These are phyloP conservation scores for Neoscytalidium dimidiatum DNA, from an alignment of 2,329 filamentous ascomycete genomes.

Conservation along the genomic window DNA sequence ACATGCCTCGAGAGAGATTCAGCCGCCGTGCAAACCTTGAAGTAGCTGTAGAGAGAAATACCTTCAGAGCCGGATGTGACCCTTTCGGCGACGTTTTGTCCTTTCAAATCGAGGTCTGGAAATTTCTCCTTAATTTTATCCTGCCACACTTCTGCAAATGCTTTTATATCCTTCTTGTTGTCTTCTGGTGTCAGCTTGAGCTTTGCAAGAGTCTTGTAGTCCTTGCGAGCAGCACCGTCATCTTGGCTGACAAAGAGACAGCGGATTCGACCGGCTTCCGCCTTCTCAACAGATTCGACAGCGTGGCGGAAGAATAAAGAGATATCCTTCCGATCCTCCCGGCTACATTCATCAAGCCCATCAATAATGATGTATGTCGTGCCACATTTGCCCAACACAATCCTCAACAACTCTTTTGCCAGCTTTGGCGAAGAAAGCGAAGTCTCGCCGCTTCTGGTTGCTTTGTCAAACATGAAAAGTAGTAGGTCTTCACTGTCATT, in stretches of 20 bases:
- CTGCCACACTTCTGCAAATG: slow-evolving; percentile 28
- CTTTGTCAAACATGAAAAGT: slow-evolving; percentile 33
- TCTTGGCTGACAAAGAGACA: slow-evolving; percentile 39
- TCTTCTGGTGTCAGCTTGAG: slow-evolving; percentile 21
- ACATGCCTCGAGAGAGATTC: slow-evolving; percentile 25
- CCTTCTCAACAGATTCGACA: slow-evolving; percentile 22
- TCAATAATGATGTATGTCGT: slow-evolving; percentile 46
- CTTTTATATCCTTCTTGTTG: slow-evolving; percentile 32
- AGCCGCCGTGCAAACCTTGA: not conserved
- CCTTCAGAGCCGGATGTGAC: not conserved
- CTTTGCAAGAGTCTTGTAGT: slow-evolving; percentile 22
- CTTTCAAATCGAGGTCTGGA: not conserved
- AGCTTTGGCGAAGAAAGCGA: slow-evolving; percentile 28
- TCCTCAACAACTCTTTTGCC: slow-evolving; percentile 34
- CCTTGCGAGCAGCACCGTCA: slow-evolving; percentile 29
- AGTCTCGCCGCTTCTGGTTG: slow-evolving; percentile 27
- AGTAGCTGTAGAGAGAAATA: not conserved
- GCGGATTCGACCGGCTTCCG: slow-evolving; percentile 28
- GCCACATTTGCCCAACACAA: slow-evolving; percentile 30
- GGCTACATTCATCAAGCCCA: slow-evolving; percentile 47
- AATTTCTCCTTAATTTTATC: slow-evolving; percentile 24
- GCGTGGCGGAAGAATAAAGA: slow-evolving; percentile 31
- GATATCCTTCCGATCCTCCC: slow-evolving; percentile 31
- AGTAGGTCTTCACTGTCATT: slow-evolving; percentile 26
- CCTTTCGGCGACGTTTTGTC: slow-evolving; percentile 7